Conservation (phyloP, 768 basidiomycete genomes). For the Lactarius indigo region DNA sequence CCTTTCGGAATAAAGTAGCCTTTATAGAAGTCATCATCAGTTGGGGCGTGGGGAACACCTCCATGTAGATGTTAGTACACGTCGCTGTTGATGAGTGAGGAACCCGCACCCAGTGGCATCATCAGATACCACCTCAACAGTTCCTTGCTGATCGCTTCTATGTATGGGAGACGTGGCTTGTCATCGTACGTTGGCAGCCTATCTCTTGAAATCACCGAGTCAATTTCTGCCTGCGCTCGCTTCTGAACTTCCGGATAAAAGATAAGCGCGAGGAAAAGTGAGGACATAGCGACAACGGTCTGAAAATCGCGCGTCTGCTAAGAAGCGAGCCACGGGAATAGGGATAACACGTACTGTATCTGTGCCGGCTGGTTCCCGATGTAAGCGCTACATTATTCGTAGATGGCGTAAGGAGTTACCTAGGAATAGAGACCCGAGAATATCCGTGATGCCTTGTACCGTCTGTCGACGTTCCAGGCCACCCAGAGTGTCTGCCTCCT, state of each 20-base stretch:
- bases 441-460: background rate
- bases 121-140: slow-evolving; percentile 27
- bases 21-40: slow-evolving; percentile 28
- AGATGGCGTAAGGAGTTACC: background rate
- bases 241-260: slow-evolving; percentile 29
- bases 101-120: slow-evolving; percentile 20
- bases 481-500: background rate
- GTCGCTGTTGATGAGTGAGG: background rate
- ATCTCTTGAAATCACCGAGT: slow-evolving; percentile 25
- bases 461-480: background rate
- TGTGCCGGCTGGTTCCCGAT: background rate
- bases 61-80: background rate
- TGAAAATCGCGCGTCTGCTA: background rate
- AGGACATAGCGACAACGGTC: slow-evolving; percentile 17
- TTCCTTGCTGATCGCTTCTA: slow-evolving; percentile 26
- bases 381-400: background rate
- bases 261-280: slow-evolving; percentile 31
- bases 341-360: background rate
- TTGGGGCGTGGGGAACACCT: slow-evolving; percentile 25
- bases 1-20: slow-evolving; percentile 32
- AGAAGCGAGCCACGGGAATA: background rate
- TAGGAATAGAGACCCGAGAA: background rate
- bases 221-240: slow-evolving; percentile 28
- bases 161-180: slow-evolving; percentile 12
- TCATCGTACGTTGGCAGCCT: background rate